A percentile compares a stretch with the other conserved stretches of the same genome.
phyloP scores from a whole-genome alignment of 1,284 basidiomycete species.

The Pseudozyma hubeiensis region DNA sequence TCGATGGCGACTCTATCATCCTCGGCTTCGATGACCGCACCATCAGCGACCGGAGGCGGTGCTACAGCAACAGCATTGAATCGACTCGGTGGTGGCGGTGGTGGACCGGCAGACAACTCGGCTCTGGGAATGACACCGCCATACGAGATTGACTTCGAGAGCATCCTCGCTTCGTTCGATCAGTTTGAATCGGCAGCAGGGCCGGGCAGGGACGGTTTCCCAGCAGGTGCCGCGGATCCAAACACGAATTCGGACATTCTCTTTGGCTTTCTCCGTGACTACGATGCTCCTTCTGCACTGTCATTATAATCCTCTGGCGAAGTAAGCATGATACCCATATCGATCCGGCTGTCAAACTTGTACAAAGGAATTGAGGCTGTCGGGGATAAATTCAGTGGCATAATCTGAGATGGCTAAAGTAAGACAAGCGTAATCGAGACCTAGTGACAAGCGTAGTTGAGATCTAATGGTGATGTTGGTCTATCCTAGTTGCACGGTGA shows the following conservation, averaged over 20 bases:
- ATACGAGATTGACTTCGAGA: conserved; percentile 33
- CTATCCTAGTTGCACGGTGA: no score
- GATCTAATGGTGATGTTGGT: no score
- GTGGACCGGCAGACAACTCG: not conserved
- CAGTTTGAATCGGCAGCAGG: conserved; percentile 16
- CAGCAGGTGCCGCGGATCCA: conserved; percentile 1
- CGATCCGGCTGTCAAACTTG: no score
- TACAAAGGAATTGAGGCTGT: no score
- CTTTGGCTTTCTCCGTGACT: conserved; percentile 27
- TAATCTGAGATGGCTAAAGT: no score
- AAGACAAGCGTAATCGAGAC: no score
- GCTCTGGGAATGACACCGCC: conserved; percentile 10
- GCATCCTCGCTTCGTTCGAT: conserved; percentile 28
- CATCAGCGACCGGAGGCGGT: not conserved
- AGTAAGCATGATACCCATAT: no score
- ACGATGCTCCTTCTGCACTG: conserved; percentile 15
- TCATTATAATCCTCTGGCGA: not conserved
- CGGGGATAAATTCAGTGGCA: no score
- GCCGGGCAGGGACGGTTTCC: not conserved
- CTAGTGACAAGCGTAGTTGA: no score
- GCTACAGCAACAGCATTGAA: not conserved
- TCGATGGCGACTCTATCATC: not conserved
- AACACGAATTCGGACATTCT: conserved; percentile 27
- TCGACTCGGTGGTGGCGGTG: not conserved
- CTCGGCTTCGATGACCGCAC: not conserved